phyloP scores from a whole-genome alignment of 2,329 filamentous ascomycete species.

The Pseudocercospora fijiensis region DNA sequence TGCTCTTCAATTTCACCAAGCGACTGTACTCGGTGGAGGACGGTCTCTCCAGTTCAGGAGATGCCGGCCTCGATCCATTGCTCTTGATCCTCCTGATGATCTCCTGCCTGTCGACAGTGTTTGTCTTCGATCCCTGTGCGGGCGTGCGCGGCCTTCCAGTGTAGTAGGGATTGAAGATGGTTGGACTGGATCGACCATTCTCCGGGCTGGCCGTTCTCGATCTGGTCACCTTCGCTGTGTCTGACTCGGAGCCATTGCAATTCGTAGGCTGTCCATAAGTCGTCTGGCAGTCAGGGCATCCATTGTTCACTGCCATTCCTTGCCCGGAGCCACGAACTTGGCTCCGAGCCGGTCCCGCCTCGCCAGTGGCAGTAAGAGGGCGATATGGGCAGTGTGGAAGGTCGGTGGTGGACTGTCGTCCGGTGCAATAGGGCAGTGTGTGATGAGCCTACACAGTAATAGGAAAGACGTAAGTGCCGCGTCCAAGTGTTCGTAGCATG shows the following conservation, averaged over 20 bases:
- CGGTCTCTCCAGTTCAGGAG: conserved; percentile 29
- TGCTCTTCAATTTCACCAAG: conserved; percentile 76
- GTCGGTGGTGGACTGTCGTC: background rate
- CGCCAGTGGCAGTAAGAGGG: background rate
- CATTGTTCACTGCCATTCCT: conserved; percentile 29
- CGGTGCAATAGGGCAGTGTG: background rate
- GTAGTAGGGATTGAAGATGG: conserved; percentile 40
- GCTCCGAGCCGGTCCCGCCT: conserved; percentile 23
- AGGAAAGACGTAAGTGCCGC: background rate
- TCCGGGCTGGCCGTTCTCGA: conserved; percentile 24
- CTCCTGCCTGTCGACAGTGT: conserved; percentile 63
- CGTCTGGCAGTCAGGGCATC: conserved; percentile 23
- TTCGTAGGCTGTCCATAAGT: conserved; percentile 18
- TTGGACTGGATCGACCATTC: conserved; percentile 25
- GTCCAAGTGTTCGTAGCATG: background rate
- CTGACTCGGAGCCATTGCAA: conserved; percentile 15
- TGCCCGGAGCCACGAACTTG: conserved; percentile 27
- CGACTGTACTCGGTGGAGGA: conserved; percentile 36
- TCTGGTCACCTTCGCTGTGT: conserved; percentile 8
- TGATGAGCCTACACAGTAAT: background rate
- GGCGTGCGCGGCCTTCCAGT: conserved; percentile 37
- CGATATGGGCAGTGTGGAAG: background rate
- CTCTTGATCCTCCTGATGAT: conserved; percentile 81
- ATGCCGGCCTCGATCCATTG: conserved; percentile 32
- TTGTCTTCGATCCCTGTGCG: conserved; percentile 30